Evolutionary conservation across 139 green algal species (phyloP), one percentile per base, ranked within the genome.

Genomic region (Tetratostichococcus sp.): DNA sequence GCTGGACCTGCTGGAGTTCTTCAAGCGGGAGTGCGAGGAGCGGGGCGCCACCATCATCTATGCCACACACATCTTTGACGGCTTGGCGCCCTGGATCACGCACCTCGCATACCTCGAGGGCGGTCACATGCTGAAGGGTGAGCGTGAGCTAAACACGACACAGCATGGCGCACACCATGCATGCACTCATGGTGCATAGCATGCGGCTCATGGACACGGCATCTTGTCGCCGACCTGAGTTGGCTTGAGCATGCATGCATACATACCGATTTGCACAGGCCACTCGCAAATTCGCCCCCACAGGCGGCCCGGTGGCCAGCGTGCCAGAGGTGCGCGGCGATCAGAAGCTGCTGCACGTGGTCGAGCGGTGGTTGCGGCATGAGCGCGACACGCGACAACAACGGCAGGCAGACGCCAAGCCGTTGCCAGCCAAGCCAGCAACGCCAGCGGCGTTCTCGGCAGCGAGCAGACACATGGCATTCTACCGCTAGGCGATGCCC

Each of bases 41-140:
- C 80, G 92, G 2, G 88, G 88, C 14, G 92, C 91, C 2, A 94
- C 86, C 33, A 96, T 98, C 69, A 77, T 98, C 16, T 98, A 99
- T 73, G 93, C 94, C 30, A 99, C 95, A 16, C 95, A 99, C 87
- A 99, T 99, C 59, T 99, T 99, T 79, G 95, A 99, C 77, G 95
- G 95, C 30, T 81, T 97, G 28, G 91, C 96, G 82, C 35, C 43
- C 1, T 97, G 93, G 93, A 73, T 91, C 50, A 97, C 89, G 4
- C 93, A 97, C 76, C 32, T 97, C 14, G 92, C 86, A 0, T 95
- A 94, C 79, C 76, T 97, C 62, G 88, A 92, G 76, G 69, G 89
- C 11, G 92, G 92, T 3, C n/a, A 80, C 67, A 79, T 96, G 23
- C 57, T 87, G 6, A 84, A 78, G 62, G 83, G 83, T 84, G 72